Evolutionary conservation across 2,329 filamentous ascomycete genomes (phyloP).

Genomic region (Epichloe sp.): DNA sequence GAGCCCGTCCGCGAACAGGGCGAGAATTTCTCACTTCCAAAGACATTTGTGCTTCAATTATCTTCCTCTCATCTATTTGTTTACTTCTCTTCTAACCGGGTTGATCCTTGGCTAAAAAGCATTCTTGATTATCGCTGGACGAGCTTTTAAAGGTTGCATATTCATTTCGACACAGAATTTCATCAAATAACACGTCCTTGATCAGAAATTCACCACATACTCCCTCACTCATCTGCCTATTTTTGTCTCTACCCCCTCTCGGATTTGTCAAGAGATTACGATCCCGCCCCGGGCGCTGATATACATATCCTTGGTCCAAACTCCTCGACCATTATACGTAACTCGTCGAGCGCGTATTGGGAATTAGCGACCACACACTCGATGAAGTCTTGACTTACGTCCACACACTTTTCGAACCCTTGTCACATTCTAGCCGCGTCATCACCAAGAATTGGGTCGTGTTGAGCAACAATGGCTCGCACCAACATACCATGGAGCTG

Average conservation of each 20-base stretch:
- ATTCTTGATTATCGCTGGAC: slow-evolving; percentile 8
- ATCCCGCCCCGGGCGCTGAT: not conserved
- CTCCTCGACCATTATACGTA: too few relatives aligned
- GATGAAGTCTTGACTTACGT: too few relatives aligned
- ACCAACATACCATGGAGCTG: slow-evolving; percentile 15
- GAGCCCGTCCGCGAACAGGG: not conserved
- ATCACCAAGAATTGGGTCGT: not conserved
- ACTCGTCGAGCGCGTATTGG: too few relatives aligned
- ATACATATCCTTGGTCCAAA: too few relatives aligned
- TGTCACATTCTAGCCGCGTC: too few relatives aligned
- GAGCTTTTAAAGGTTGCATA: not conserved
- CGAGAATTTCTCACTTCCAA: not conserved
- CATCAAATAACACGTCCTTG: not conserved
- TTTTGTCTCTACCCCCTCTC: not conserved
- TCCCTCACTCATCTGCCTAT: not conserved
- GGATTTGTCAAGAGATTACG: not conserved
- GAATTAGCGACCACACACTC: too few relatives aligned
- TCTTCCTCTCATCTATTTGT: slow-evolving; percentile 9
- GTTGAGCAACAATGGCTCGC: slow-evolving; percentile 20
- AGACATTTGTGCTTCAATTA: not conserved
- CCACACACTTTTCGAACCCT: too few relatives aligned
- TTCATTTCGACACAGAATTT: not conserved
- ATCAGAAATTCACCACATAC: not conserved
- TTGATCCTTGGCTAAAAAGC: slow-evolving; percentile 41
- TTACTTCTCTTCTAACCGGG: slow-evolving; percentile 24